phyloP scores from a whole-genome alignment of 1,139 yeast species.

The Pichia sp. region DNA sequence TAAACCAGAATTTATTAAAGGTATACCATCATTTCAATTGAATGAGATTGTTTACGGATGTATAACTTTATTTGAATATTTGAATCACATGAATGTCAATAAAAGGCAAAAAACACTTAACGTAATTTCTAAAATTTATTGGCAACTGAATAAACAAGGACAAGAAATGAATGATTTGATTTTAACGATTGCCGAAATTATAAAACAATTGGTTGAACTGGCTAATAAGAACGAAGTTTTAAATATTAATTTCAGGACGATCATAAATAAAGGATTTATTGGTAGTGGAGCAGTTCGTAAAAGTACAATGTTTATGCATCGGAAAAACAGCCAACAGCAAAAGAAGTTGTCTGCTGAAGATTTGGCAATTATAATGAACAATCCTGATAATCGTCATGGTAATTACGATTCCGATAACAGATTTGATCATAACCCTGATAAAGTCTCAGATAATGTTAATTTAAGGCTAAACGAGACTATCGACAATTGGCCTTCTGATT shows the following conservation, averaged over 20 bases:
- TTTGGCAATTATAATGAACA: conserved; percentile 8
- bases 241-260: neutral
- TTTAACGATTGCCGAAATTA: conserved; percentile 47
- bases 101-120: conserved; percentile 36
- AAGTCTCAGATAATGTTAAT: too few species aligned
- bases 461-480: too few species aligned
- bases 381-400: too few species aligned
- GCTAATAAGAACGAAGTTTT: conserved; percentile 26
- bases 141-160: conserved; percentile 50
- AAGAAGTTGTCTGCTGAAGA: conserved; percentile 21
- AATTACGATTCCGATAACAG: too few species aligned
- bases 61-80: conserved; percentile 41
- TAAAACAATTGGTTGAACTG: conserved; percentile 41
- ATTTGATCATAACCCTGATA: too few species aligned
- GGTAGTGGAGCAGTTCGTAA: conserved; percentile 15
- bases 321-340: conserved; percentile 21
- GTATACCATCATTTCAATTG: conserved; percentile 44
- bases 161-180: conserved; percentile 49
- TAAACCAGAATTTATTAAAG: conserved; percentile 39
- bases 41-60: conserved; percentile 48
- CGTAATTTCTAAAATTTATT: conserved; percentile 43
- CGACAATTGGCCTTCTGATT: too few species aligned
- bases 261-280: conserved; percentile 22
- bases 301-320: conserved; percentile 5
- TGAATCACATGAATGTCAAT: conserved; percentile 32